phyloP scores from a whole-genome alignment of 257 asterid genomes.

The Nicotiana otophora region DNA sequence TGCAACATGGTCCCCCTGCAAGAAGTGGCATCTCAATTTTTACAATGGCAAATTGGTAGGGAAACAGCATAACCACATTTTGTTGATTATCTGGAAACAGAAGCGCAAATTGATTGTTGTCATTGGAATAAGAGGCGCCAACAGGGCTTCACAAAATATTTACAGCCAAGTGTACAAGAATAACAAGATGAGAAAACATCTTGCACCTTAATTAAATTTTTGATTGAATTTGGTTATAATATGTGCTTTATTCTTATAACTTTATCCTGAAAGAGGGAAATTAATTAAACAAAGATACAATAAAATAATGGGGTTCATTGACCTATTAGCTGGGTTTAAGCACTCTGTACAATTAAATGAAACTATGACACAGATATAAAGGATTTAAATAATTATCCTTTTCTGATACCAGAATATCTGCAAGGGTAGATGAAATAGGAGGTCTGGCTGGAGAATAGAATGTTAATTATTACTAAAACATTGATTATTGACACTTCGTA shows the following conservation, averaged over 20 bases:
- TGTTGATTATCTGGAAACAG: background rate
- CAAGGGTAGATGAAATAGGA: background rate
- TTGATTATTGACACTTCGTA: background rate
- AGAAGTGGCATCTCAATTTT: slow-evolving; percentile 17
- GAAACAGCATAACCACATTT: background rate
- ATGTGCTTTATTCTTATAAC: background rate
- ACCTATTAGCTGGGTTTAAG: background rate
- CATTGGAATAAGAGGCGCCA: background rate
- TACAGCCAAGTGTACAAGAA: background rate
- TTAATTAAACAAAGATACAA: background rate
- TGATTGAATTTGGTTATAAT: background rate
- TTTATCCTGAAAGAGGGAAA: background rate
- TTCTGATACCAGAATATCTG: background rate
- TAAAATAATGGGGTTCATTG: background rate
- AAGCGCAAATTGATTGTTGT: background rate
- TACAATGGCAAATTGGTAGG: background rate
- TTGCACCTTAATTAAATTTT: too few relatives aligned
- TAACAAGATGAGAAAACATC: background rate
- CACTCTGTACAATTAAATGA: background rate
- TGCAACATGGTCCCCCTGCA: slow-evolving; percentile 96
- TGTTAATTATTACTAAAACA: background rate
- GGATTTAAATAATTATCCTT: background rate
- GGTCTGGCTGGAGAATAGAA: background rate
- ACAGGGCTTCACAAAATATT: background rate
- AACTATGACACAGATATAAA: background rate